A percentile compares a stretch with the other conserved stretches of the same genome.
phyloP scores from a whole-genome alignment of 768 basidiomycete species.

The Tremella yokohamensis region DNA sequence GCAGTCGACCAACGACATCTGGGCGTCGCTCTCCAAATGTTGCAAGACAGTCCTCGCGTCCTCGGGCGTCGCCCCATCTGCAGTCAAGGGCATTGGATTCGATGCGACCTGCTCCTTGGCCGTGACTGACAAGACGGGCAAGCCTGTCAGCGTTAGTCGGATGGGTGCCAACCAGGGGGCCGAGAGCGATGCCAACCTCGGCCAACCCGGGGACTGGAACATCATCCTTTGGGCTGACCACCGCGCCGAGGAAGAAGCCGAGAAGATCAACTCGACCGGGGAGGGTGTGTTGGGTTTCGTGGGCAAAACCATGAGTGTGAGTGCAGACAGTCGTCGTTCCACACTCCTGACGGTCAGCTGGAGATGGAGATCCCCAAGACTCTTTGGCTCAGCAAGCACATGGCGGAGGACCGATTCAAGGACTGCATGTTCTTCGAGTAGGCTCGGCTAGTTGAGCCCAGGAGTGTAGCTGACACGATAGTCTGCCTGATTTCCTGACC shows the following conservation, averaged over 20 bases:
- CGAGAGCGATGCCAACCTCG: conserved; percentile 57
- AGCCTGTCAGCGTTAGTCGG: conserved; percentile 68
- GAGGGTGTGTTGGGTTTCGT: conserved; percentile 89
- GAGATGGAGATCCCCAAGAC: conserved; percentile 99
- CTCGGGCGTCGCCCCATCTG: conserved; percentile 55
- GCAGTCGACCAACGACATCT: conserved; percentile 87
- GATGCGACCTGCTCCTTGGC: conserved; percentile 97
- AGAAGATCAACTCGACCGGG: conserved; percentile 77
- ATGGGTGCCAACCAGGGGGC: conserved; percentile 54
- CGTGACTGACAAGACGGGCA: conserved; percentile 67
- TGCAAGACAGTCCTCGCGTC: conserved; percentile 60
- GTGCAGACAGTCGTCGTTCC: conserved; percentile 14
- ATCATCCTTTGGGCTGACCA: conserved; percentile 97
- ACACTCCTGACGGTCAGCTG: conserved; percentile 58
- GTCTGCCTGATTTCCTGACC: conserved; percentile 92
- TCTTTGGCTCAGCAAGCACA: conserved; percentile 89
- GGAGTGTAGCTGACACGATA: conserved; percentile 61
- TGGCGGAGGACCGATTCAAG: conserved; percentile 69
- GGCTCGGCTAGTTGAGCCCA: conserved; percentile 55
- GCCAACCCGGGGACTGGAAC: conserved; percentile 66
- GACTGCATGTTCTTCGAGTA: conserved; percentile 54
- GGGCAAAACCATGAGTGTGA: conserved; percentile 86
- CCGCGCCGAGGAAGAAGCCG: conserved; percentile 85
- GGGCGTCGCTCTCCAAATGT: conserved; percentile 64
- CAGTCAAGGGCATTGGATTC: conserved; percentile 84